phyloP scores from a whole-genome alignment of 1,284 basidiomycete species.

The Ceratobasidium sp. region DNA sequence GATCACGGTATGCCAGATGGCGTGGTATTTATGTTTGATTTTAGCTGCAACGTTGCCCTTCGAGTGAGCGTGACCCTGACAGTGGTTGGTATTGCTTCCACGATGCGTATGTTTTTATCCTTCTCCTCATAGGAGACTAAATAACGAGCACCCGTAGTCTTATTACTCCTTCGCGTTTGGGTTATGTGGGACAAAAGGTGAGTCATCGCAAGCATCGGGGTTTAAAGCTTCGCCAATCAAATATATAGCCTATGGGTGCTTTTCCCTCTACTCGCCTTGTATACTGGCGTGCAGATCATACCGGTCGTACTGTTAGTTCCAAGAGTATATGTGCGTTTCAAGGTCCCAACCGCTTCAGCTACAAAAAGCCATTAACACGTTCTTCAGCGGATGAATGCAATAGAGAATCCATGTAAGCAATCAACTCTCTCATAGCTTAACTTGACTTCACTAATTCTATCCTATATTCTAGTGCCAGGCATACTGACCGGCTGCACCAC shows the following conservation, averaged over 20 bases:
- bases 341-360: neutral
- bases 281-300: neutral
- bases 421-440: too few relatives aligned
- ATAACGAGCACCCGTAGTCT: neutral
- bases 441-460: neutral
- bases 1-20: too few relatives aligned
- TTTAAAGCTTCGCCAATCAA: neutral
- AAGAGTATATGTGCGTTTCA: neutral
- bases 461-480: neutral
- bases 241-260: neutral
- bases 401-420: neutral
- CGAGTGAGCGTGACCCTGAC: neutral
- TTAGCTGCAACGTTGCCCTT: neutral
- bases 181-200: neutral
- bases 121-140: neutral
- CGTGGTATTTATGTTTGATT: neutral
- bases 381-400: neutral
- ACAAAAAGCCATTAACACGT: neutral
- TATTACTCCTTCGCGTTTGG: constrained; percentile 4
- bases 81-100: neutral
- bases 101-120: neutral
- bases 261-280: neutral
- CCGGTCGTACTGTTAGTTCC: neutral
- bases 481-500: neutral
- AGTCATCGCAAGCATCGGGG: neutral